Base-by-base conservation (phyloP, 2,329 filamentous ascomycete genomes). In the Fusarium sp. region DNA sequence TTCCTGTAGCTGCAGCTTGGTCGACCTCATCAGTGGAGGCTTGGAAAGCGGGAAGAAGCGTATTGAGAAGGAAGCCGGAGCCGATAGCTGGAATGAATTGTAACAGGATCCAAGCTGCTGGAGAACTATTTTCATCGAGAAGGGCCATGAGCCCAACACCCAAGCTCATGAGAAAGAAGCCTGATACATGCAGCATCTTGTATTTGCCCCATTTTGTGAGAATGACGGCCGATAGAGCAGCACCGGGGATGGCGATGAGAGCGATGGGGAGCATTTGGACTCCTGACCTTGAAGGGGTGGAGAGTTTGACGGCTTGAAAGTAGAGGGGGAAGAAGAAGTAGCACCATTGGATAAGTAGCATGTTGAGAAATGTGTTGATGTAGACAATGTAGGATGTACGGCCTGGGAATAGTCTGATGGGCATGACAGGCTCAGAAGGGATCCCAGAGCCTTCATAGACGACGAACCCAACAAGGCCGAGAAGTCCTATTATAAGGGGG, bases 301-400 rank as follows among this genome's bases (percentile, higher is more conserved):
- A 74, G 2, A 71, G 47, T 7, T 74, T 71, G 0, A 84, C 79
- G 1, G 74, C 76, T 50, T 85, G 81, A 63, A 84, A 84, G 67
- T 84, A 85, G 2, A 85, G 58, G 0, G 83, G 81, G 1, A 83
- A 49, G 59, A 83, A 83, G 70, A 77, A 80, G 45, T 77, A 70
- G 5, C 73, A 66, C 76, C 80, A 81, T 45, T 77, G 76, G 10
- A 81, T 47, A 1, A 74, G 25, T 2, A 74, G 11, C 9, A 45
- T 60, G 25, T 64, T 63, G 11, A 76, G 31, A 27, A 74, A 74
- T 2, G 72, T 72, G 37, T 68, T 73, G 25, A 57, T 36, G 20
- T 70, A 69, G 17, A 76, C 20, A 46, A 74, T 66, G 8, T 61
- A 57, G 2, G 70, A 67, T 14, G 71, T 74, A 5, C 66, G 62